Evolutionary conservation across 139 green algal genomes (phyloP), one percentile per base, ranked within the genome.

Genomic region (Medakamo hakoo): DNA sequence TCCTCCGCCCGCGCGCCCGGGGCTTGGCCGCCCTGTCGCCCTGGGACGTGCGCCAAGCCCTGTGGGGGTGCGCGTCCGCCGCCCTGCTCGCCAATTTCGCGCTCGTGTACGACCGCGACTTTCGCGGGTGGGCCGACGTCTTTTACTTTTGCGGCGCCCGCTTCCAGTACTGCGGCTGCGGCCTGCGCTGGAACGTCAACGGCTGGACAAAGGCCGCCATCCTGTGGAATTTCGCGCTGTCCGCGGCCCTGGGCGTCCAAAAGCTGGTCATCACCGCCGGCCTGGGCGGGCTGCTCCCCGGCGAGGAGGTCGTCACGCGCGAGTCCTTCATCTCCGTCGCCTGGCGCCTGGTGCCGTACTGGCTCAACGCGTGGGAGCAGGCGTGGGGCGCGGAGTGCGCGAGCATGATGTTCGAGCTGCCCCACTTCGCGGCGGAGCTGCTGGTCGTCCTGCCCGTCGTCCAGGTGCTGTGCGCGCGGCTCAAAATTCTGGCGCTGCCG

Each of bases 281-380:
- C 1, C 65, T 94, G 26, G 64, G 70, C 21, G 83, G 85, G 2
- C 71, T 94, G 52, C 71, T 90, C 60, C 83, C 84, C 59, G 84
- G 84, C 1, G 85, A 92, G 67, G 85, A 93, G 60, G 76, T 84
- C 4, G 82, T 91, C 4, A 84, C 82, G 0, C 72, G 78, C 1
- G 86, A 94, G 62, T 81, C 73, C 23, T 84, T 94, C 63, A 69
- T 93, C 61, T 83, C 66, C 66, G 83, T 94, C 57, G 80, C 72
- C 70, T 91, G 86, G 83, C 78, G 86, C 27, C 79, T 94, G 27
- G 80, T 94, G 3, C 86, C 86, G 27, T 94, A 90, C 75, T 91
- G 80, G 80, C 78, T 93, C 24, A 93, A 93, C 72, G 80, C 85
- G 65, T 94, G 86, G 86, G 86, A 94, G 73, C 68, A 74, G 62